These are phyloP conservation scores for Rhododendron kiyosumense DNA, from an alignment of 148 eudicot species.

Conservation along the genomic window DNA sequence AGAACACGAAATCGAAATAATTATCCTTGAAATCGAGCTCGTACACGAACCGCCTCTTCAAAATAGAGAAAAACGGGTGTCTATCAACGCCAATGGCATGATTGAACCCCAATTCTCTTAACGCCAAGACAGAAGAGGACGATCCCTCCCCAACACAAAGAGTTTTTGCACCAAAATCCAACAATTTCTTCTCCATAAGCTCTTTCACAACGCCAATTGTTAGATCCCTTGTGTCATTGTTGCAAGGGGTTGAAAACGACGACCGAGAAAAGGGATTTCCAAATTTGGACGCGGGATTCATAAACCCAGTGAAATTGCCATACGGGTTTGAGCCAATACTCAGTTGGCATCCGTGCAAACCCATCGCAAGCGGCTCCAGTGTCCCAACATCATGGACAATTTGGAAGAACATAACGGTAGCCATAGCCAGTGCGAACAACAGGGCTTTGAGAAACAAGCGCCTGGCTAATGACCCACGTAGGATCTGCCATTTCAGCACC, in stretches of 20 bases:
- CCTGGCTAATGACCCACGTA: constrained; percentile 56
- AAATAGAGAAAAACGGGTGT: constrained; percentile 59
- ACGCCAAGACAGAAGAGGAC: constrained; percentile 27
- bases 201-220: constrained; percentile 49
- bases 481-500: constrained; percentile 60
- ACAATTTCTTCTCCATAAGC: constrained; percentile 53
- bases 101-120: constrained; percentile 52
- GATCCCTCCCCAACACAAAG: constrained; percentile 76
- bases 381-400: constrained; percentile 40
- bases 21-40: constrained; percentile 55
- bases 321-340: constrained; percentile 24
- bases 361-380: constrained; percentile 22
- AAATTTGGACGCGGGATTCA: constrained; percentile 27
- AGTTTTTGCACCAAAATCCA: constrained; percentile 42
- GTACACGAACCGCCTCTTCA: constrained; percentile 45
- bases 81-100: constrained; percentile 42
- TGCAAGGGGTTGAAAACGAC: constrained; percentile 13
- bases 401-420: constrained; percentile 47
- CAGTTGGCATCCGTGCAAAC: constrained; percentile 35
- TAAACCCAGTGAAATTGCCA: constrained; percentile 18
- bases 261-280: constrained; percentile 23
- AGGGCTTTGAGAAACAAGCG: constrained; percentile 46
- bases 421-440: constrained; percentile 44
- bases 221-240: constrained; percentile 37
- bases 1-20: constrained; percentile 58